These are phyloP conservation scores for Lactarius vividus DNA, from an alignment of 768 basidiomycete genomes.

Conservation along the genomic window DNA sequence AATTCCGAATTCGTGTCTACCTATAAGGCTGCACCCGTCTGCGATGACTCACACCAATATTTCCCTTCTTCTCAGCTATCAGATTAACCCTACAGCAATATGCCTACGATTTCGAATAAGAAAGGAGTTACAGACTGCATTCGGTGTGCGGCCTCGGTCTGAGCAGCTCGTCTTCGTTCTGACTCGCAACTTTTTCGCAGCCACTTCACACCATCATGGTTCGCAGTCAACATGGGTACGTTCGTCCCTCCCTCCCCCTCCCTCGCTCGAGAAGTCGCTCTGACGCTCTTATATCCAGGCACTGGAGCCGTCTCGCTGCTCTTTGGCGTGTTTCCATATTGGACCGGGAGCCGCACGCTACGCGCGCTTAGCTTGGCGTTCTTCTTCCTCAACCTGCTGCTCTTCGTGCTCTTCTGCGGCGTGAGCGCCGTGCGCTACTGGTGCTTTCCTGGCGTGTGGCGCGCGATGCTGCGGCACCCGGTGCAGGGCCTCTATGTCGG, in stretches of 20 bases:
- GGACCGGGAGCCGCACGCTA: conserved; percentile 37
- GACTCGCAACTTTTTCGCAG: conserved; percentile 30
- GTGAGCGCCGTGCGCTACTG: conserved; percentile 51
- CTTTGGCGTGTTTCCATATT: not conserved
- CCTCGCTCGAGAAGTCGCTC: too few species aligned
- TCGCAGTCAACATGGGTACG: conserved; percentile 53
- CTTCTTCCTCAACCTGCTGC: conserved; percentile 53
- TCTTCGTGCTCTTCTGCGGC: conserved; percentile 41
- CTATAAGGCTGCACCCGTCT: not conserved
- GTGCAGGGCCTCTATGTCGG: conserved; percentile 50
- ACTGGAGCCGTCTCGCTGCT: conserved; percentile 46
- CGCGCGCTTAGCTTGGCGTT: conserved; percentile 39
- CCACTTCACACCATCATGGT: conserved; percentile 58
- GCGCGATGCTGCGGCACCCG: conserved; percentile 48
- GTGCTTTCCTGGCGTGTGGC: conserved; percentile 49
- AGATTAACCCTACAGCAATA: not conserved
- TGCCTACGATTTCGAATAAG: not conserved
- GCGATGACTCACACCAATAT: not conserved
- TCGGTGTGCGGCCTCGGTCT: conserved; percentile 30
- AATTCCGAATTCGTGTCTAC: conserved; percentile 13
- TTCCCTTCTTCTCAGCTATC: not conserved
- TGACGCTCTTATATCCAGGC: not conserved
- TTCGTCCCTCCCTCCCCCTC: not conserved
- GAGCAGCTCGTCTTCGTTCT: not conserved
- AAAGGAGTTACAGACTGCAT: conserved; percentile 39